Evolutionary conservation across 2,329 filamentous ascomycete species (phyloP).

Genomic region (Geosmithia morbida): DNA sequence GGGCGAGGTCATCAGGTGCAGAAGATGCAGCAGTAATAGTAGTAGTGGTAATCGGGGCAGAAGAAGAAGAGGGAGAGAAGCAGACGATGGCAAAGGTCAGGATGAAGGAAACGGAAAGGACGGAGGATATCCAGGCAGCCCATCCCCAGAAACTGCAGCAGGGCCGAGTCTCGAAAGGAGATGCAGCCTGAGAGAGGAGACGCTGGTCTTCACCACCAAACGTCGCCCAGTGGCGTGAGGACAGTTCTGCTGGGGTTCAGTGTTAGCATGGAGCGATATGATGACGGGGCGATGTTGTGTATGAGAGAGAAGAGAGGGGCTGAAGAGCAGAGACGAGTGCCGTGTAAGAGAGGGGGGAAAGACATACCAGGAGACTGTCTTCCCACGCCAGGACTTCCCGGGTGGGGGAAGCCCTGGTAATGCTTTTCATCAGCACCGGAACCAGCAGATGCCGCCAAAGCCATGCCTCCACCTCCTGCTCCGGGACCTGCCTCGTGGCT

Average conservation of each 20-base stretch:
- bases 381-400: constrained; percentile 10
- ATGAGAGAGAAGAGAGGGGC: too few species aligned
- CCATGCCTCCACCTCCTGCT: constrained; percentile 6
- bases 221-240: constrained; percentile 15
- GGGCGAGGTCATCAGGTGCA: neutral
- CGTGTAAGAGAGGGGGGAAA: neutral
- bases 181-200: constrained; percentile 15
- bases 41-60: neutral
- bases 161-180: constrained; percentile 8
- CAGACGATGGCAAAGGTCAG: constrained; percentile 4
- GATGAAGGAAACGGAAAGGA: constrained; percentile 19
- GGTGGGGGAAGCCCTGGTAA: constrained; percentile 6
- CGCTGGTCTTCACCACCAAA: constrained; percentile 25
- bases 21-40: neutral
- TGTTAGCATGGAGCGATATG: neutral
- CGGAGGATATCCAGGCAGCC: constrained; percentile 25
- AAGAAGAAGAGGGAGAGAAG: constrained; percentile 1
- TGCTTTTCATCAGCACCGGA: constrained; percentile 11
- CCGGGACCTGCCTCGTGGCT: constrained; percentile 9
- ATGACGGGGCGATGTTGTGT: too few species aligned
- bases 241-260: constrained; percentile 8
- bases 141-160: constrained; percentile 21
- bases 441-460: neutral
- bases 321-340: neutral
- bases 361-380: constrained; percentile 14